phyloP scores from a whole-genome alignment of 2,329 filamentous ascomycete genomes.

The Pseudofabraea citricarpa region DNA sequence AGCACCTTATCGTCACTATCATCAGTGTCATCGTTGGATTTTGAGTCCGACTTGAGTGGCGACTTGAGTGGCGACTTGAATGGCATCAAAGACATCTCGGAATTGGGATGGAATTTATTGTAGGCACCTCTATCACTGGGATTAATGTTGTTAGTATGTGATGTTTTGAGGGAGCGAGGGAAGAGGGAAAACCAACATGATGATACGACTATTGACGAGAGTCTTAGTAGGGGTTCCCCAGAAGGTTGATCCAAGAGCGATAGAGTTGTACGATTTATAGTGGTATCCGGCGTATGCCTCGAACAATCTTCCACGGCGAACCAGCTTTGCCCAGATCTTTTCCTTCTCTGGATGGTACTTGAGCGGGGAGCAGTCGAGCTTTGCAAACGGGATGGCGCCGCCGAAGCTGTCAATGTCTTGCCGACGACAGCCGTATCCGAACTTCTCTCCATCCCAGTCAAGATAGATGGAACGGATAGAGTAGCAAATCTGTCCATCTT shows the following conservation, averaged over 20 bases:
- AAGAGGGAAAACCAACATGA: constrained; percentile 12
- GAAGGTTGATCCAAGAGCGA: constrained; percentile 14
- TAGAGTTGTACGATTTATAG: constrained; percentile 39
- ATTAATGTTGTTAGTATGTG: too few relatives aligned
- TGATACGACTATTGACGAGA: constrained; percentile 16
- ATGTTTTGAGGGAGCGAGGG: too few relatives aligned
- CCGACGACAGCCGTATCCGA: constrained; percentile 34
- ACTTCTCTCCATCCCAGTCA: constrained; percentile 43
- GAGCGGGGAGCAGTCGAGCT: constrained; percentile 39
- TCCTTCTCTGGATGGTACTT: constrained; percentile 37
- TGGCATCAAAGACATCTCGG: constrained; percentile 7
- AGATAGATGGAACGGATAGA: too few relatives aligned
- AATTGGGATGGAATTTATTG: constrained; percentile 22
- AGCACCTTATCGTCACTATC: too few relatives aligned
- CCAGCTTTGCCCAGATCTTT: constrained; percentile 28
- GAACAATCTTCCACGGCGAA: constrained; percentile 38
- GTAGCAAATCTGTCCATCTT: constrained; percentile 33
- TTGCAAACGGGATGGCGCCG: constrained; percentile 39
- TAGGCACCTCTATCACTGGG: constrained; percentile 14
- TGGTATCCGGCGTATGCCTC: constrained; percentile 41
- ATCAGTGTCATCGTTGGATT: too few relatives aligned
- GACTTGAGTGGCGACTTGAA: too few relatives aligned
- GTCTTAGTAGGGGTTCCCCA: constrained; percentile 15
- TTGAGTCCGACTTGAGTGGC: too few relatives aligned
- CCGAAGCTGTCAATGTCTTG: constrained; percentile 36